Conservation (phyloP, 2,329 filamentous ascomycete species). For the Sporothrix variecibatus region DNA sequence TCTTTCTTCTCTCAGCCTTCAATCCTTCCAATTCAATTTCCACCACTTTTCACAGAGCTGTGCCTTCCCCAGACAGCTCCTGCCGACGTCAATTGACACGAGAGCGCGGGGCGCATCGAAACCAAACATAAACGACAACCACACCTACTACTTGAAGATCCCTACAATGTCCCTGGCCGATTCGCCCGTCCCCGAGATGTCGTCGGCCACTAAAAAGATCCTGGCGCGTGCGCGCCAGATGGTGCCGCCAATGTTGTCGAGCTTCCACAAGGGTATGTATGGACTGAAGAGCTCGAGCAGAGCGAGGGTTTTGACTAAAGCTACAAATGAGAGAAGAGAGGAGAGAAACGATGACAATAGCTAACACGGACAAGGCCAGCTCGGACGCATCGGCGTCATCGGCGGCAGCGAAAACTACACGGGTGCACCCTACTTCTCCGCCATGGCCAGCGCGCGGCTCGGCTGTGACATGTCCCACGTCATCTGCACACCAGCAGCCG, state of each 20-base stretch:
- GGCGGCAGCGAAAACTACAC: conserved; percentile 96
- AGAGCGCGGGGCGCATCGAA: not conserved
- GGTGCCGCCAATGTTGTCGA: conserved; percentile 91
- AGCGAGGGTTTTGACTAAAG: too few species aligned
- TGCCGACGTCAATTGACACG: not conserved
- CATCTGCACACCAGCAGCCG: conserved; percentile 89
- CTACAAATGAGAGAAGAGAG: not conserved
- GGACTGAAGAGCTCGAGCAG: not conserved
- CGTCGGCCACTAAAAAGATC: conserved; percentile 70
- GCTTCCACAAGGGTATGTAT: conserved; percentile 85
- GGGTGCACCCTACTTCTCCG: conserved; percentile 95
- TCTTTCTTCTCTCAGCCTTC: not conserved
- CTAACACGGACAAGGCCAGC: conserved; percentile 64
- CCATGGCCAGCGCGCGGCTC: conserved; percentile 89
- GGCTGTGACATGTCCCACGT: conserved; percentile 94
- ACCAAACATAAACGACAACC: not conserved
- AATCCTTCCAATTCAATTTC: not conserved
- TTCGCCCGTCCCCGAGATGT: conserved; percentile 52
- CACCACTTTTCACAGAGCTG: not conserved
- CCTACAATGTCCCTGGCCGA: not conserved
- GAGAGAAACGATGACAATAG: too few species aligned
- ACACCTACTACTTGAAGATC: not conserved
- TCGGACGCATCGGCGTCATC: conserved; percentile 89
- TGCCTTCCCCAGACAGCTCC: not conserved
- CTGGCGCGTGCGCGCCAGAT: conserved; percentile 82